Evolutionary conservation across 2,329 filamentous ascomycete genomes (phyloP), one percentile per base, ranked within the genome.

Genomic region (Decorospora gaudefroyi): DNA sequence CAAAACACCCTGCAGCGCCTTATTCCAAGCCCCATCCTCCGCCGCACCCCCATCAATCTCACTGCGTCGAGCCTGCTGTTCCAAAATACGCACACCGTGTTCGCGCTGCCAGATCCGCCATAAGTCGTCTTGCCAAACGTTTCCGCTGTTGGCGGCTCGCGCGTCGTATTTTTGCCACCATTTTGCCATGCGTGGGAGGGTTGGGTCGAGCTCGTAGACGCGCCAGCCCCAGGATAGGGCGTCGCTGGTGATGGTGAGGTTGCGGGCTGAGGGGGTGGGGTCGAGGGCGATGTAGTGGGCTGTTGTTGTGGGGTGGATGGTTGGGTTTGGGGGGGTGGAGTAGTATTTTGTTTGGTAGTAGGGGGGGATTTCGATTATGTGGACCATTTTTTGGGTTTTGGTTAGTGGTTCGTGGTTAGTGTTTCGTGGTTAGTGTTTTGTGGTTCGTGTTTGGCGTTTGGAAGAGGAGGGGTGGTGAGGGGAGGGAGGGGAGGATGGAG

Each of bases 81-180:
- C 3, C 10, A 32, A 12, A 32, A 49, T 45, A 30, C 31, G 28
- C 3, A 46, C 9, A 2, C 35, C 35, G 17, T 33, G 27, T 13
- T 49, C 41, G 3, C 41, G 15, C 31, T 49, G 41, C 41, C 41
- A 49, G 3, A 49, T 46, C 0, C 18, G 19, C 46, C 46, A 49
- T 1, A 45, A 11, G 23, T 46, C 46, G 1, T 37, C 27, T 0
- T 46, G 22, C 41, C 46, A 49, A 2, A 18, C 12, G 4, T 25
- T 26, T 3, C 28, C 12, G 10, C 9, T 27, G 1, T 30, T 31
- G 16, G 21, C 23, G 3, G 17, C 9, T 8, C n/a, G n/a, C n/a
- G n/a, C n/a, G n/a, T 32, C 4, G 3, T 49, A 49, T 8, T 17
- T 12, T 0, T 13, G 15, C 13, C 32, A 37, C 46, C 46, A 49